Evolutionary conservation across 192 early-diverging fungal genomes (phyloP).

Genomic region (Backusella westeae): DNA sequence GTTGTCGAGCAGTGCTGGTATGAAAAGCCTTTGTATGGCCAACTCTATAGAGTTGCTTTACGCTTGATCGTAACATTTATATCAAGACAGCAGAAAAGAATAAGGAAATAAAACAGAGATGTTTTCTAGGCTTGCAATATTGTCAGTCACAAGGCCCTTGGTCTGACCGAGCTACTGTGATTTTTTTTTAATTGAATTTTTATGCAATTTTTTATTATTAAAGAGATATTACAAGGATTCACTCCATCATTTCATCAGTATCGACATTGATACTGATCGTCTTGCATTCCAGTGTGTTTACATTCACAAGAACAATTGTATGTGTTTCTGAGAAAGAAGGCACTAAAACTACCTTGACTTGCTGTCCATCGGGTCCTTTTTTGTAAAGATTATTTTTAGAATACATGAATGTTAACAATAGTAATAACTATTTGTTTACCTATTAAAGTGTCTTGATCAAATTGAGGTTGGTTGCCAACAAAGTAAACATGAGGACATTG

Average conservation of each 20-base stretch:
- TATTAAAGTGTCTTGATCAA: constrained; percentile 53
- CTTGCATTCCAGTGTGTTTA: constrained; percentile 63
- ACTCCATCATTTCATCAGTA: neutral
- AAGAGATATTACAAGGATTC: neutral
- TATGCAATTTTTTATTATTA: neutral
- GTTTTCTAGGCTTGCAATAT: neutral
- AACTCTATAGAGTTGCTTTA: neutral
- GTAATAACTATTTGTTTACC: constrained; percentile 34
- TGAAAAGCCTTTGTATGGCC: neutral
- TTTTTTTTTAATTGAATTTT: neutral
- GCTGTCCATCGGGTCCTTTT: constrained; percentile 51
- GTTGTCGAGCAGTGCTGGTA: neutral
- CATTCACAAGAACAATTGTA: constrained; percentile 76
- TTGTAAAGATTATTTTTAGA: no score
- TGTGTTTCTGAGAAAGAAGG: constrained; percentile 72
- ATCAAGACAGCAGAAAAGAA: neutral
- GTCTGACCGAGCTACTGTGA: neutral
- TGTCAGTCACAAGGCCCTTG: neutral
- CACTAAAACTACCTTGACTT: constrained; percentile 69
- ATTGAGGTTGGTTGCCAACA: constrained; percentile 83
- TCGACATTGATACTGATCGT: constrained; percentile 33
- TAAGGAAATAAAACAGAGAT: neutral
- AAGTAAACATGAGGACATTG: constrained; percentile 82
- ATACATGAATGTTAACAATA: no score
- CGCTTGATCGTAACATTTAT: neutral